Base-by-base conservation (phyloP, 371 early-diverging fungal species). In the Quaeritorhiza haematococci region DNA sequence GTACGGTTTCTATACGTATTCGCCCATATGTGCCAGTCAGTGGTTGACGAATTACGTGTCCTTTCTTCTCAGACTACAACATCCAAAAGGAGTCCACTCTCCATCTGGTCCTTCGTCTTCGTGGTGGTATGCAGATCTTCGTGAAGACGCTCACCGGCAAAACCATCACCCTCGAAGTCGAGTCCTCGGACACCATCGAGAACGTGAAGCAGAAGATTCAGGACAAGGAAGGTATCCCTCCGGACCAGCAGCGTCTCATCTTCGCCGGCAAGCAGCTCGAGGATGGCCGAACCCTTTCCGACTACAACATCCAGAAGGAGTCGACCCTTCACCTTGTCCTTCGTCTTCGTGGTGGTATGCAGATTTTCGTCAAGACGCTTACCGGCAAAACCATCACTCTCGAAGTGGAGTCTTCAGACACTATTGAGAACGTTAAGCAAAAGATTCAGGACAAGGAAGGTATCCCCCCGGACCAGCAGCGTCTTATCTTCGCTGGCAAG, bases 401-500 rank as follows among this genome's bases (percentile, higher is more conserved):
- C 33, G 98, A 98, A 79, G 97, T 98, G 41, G 97, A 94, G 78
- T 84, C 89, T 17, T 83, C 86, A n/a, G 98, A 98, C 71, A 89
- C 91, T 67, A 95, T 96, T 72, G 90, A 94, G 41, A 90, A 93
- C 59, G 97, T 98, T 68, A 98, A 98, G 84, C 67, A 71, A 61
- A 97, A 96, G 85, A 98, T 98, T 59, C 98, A 98, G 79, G 96
- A 98, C 82, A 96, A 97, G 87, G 98, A 98, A 47, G 80, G 80
- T 23, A 88, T 88, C 61, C 89, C 89, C 46, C 87, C 89, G 53
- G 87, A 87, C 72, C 96, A 94, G 81, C 95, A 95, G 79, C 90
- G 94, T 64, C 83, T 97, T 33, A 95, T 97, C 71, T 97, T 95
- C 66, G 96, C 94, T 65, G 98, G 96, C 58, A 95, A 97, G 81